These are phyloP conservation scores for Huiozyma sinensis DNA, from an alignment of 805 yeast genomes.

Conservation along the genomic window DNA sequence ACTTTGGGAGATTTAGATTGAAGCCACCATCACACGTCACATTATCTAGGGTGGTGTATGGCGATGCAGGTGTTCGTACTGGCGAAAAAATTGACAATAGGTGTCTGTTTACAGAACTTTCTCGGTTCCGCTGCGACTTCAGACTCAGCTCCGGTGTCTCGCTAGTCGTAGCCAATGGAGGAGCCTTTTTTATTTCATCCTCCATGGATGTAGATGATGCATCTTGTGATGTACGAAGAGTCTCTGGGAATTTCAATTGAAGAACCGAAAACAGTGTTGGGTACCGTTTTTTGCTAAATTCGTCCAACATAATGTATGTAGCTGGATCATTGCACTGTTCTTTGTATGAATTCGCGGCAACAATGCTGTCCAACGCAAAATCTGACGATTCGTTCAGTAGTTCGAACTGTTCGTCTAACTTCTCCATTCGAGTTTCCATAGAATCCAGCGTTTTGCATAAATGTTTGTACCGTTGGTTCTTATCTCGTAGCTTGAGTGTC, in stretches of 20 bases:
- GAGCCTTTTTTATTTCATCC: too few species aligned
- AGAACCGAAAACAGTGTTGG: constrained; percentile 28
- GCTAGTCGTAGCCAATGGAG: too few species aligned
- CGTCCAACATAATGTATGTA: too few species aligned
- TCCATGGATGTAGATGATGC: too few species aligned
- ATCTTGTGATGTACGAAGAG: too few species aligned
- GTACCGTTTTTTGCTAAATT: constrained; percentile 35
- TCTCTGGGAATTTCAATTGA: constrained; percentile 1
- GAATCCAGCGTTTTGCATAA: constrained; percentile 7
- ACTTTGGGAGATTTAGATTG: not conserved
- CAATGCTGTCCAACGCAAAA: constrained; percentile 6
- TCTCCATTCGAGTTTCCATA: constrained; percentile 3
- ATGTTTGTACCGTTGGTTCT: constrained; percentile 4
- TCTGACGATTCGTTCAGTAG: constrained; percentile 5
- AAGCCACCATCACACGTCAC: not conserved
- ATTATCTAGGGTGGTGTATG: not conserved
- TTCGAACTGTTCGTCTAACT: constrained; percentile 6
- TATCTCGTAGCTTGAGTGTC: constrained; percentile 7
- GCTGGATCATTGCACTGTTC: too few species aligned
- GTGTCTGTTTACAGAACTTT: too few species aligned
- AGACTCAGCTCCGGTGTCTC: too few species aligned
- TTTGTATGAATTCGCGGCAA: constrained; percentile 1
- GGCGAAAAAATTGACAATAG: too few species aligned
- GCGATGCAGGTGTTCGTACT: not conserved
- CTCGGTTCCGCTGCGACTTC: too few species aligned